phyloP scores from a whole-genome alignment of 2,329 filamentous ascomycete species.

The Drechmeria coniospora region DNA sequence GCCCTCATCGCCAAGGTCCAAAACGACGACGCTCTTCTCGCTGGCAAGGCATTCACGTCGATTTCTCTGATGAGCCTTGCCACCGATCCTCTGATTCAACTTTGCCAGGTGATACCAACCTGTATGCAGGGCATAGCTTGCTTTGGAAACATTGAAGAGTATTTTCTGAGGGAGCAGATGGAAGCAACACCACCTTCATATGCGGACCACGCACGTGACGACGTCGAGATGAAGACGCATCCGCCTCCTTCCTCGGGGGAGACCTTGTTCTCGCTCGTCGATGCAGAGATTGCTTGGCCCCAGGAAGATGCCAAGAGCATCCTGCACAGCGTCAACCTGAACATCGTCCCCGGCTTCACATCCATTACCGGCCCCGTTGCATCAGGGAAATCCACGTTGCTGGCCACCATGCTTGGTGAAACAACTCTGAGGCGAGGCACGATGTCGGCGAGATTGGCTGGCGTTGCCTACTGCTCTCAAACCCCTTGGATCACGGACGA shows the following conservation, averaged over 20 bases:
- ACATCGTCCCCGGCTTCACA: background rate
- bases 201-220: no score
- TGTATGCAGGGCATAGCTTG: constrained; percentile 2
- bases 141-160: background rate
- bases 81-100: background rate
- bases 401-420: constrained; percentile 1
- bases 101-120: constrained; percentile 1
- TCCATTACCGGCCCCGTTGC: constrained; percentile 1
- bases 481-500: background rate
- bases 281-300: background rate
- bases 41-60: constrained; percentile 1
- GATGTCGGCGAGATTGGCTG: background rate
- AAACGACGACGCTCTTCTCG: background rate
- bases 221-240: no score
- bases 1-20: constrained; percentile 1
- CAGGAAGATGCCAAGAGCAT: background rate
- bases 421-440: background rate
- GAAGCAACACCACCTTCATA: no score
- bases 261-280: background rate
- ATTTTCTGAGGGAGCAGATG: background rate
- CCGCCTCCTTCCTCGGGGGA: no score
- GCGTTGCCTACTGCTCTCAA: constrained; percentile 1
- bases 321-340: background rate
- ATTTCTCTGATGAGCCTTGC: constrained; percentile 1
- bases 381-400: constrained; percentile 1